Conservation (phyloP, 2,329 filamentous ascomycete species). For the Ascosphaera acerosa region DNA sequence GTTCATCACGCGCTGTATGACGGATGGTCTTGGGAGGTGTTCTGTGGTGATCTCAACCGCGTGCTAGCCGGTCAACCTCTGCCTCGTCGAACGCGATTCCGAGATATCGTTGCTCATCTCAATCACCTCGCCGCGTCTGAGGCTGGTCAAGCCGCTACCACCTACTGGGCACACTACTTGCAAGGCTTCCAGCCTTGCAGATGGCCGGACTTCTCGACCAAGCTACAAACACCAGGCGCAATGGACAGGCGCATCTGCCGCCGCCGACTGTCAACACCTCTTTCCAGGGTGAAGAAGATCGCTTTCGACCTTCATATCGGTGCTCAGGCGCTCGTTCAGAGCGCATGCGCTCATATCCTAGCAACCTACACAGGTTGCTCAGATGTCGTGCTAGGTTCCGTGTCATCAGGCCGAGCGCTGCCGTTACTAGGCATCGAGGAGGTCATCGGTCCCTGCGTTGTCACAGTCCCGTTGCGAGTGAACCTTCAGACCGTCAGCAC, state of each 20-base stretch:
- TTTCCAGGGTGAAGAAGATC: constrained; percentile 12
- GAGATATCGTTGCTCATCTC: constrained; percentile 29
- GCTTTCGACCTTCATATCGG: constrained; percentile 26
- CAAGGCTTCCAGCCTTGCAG: constrained; percentile 26
- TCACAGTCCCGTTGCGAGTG: constrained; percentile 46
- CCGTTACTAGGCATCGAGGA: constrained; percentile 43
- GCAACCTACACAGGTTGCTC: constrained; percentile 33
- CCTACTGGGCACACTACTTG: constrained; percentile 48
- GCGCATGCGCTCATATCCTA: constrained; percentile 41
- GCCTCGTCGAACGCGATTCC: constrained; percentile 31
- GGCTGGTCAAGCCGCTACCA: constrained; percentile 20
- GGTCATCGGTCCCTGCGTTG: constrained; percentile 56
- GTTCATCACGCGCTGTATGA: constrained; percentile 75
- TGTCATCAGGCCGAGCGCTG: constrained; percentile 61
- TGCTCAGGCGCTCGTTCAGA: constrained; percentile 50
- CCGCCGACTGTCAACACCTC: constrained; percentile 13
- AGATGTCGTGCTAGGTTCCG: constrained; percentile 51
- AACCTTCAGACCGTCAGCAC: constrained; percentile 27
- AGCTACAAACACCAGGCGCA: constrained; percentile 7
- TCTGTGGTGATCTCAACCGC: constrained; percentile 38
- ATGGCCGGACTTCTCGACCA: constrained; percentile 33
- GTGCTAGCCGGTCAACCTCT: constrained; percentile 19
- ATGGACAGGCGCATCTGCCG: constrained; percentile 9
- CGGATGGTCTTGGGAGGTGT: constrained; percentile 69
- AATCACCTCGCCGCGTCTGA: constrained; percentile 8